Percentiles rank a stretch among this genome's conserved stretches.
These are phyloP conservation scores for Bipolaris oryzae DNA, from an alignment of 2,329 filamentous ascomycete genomes.

Conservation along the genomic window DNA sequence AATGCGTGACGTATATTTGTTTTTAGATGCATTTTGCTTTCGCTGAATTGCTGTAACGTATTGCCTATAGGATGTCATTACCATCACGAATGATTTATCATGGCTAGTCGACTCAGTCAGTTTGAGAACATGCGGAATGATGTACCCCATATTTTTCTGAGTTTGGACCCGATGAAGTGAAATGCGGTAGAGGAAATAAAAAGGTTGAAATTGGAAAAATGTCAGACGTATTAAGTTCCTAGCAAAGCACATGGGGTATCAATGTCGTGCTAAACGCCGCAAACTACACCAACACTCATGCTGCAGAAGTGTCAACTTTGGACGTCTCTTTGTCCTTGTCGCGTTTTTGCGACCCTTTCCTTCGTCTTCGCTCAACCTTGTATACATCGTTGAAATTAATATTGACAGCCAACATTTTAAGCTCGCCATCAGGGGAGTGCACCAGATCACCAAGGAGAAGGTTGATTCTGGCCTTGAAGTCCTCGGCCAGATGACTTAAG, in stretches of 20 bases:
- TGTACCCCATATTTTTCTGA: not conserved
- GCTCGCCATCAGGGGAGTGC: conserved; percentile 91
- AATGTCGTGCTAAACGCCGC: conserved; percentile 1
- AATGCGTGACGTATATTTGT: not conserved
- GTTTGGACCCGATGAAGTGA: no score
- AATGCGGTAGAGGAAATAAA: no score
- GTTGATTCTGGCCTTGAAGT: conserved; percentile 79
- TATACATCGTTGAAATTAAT: conserved; percentile 99
- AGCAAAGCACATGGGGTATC: conserved; percentile 11
- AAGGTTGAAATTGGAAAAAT: not conserved
- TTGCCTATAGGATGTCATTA: no score
- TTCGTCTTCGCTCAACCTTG: conserved; percentile 72
- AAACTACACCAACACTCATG: not conserved
- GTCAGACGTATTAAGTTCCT: conserved; percentile 10
- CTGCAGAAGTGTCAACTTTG: conserved; percentile 1
- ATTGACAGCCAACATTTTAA: conserved; percentile 92
- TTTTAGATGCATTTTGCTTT: not conserved
- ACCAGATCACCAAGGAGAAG: conserved; percentile 86
- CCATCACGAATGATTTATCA: no score
- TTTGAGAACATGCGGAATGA: no score
- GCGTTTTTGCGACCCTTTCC: conserved; percentile 42
- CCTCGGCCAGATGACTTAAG: conserved; percentile 71
- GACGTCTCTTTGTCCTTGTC: conserved; percentile 42
- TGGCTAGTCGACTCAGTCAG: no score
- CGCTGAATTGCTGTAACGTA: no score